phyloP scores from a whole-genome alignment of 352 stramenopile species.

The Salisapilia sapeloensis region DNA sequence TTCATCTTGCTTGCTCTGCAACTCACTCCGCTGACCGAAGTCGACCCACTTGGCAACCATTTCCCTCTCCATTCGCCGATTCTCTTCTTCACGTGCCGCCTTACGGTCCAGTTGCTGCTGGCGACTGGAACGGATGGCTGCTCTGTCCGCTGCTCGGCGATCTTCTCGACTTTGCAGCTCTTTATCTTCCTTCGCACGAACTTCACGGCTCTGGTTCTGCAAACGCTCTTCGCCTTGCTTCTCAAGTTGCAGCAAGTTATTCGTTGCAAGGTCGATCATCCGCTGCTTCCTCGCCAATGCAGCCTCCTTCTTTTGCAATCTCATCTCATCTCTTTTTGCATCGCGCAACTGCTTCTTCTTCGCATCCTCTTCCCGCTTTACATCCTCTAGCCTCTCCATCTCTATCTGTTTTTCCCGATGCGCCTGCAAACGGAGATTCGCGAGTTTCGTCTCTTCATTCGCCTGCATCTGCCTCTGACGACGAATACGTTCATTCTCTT shows the following conservation, averaged over 20 bases:
- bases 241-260: slow-evolving; percentile 56
- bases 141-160: slow-evolving; percentile 41
- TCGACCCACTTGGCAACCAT: slow-evolving; percentile 42
- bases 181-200: slow-evolving; percentile 52
- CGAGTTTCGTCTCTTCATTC: slow-evolving; percentile 39
- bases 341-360: slow-evolving; percentile 49
- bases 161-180: slow-evolving; percentile 33
- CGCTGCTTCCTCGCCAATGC: slow-evolving; percentile 49
- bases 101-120: slow-evolving; percentile 42
- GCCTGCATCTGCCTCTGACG: slow-evolving; percentile 27
- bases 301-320: slow-evolving; percentile 34
- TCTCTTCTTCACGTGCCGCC: slow-evolving; percentile 10
- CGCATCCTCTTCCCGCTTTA: slow-evolving; percentile 51
- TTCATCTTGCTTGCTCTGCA: slow-evolving; percentile 39
- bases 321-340: slow-evolving; percentile 38
- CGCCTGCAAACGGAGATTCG: slow-evolving; percentile 43
- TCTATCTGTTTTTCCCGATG: slow-evolving; percentile 35
- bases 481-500: slow-evolving; percentile 22
- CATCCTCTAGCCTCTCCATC: slow-evolving; percentile 40
- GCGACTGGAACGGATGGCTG: slow-evolving; percentile 37
- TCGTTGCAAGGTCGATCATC: slow-evolving; percentile 68
- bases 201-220: slow-evolving; percentile 46
- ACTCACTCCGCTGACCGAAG: slow-evolving; percentile 41
- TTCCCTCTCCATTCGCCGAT: slow-evolving; percentile 21
- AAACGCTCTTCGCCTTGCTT: slow-evolving; percentile 39